Evolutionary conservation across 768 basidiomycete genomes (phyloP).

Genomic region (Hypholoma sublateritium): DNA sequence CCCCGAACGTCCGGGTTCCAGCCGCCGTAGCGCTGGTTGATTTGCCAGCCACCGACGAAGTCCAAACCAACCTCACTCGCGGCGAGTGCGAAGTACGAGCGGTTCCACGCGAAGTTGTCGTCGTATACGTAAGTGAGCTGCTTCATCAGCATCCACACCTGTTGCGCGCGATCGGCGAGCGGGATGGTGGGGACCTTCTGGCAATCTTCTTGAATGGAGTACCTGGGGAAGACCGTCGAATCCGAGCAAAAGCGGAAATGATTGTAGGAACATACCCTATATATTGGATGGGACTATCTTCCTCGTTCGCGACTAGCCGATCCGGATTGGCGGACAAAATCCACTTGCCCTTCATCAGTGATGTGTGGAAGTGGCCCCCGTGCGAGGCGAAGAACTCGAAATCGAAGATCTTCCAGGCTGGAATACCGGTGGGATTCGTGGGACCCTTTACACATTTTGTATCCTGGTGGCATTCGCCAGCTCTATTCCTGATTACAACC

Average conservation of each 20-base stretch:
- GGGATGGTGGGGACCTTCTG: conserved; percentile 20
- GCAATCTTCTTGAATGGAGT: conserved; percentile 32
- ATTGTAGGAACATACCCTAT: conserved; percentile 17
- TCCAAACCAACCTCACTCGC: conserved; percentile 17
- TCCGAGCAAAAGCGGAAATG: not conserved
- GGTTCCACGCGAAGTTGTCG: conserved; percentile 25
- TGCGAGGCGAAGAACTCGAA: conserved; percentile 26
- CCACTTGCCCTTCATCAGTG: conserved; percentile 28
- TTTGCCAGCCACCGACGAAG: conserved; percentile 23
- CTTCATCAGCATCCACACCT: conserved; percentile 31
- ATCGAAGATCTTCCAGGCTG: conserved; percentile 36
- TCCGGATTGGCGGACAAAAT: conserved; percentile 31
- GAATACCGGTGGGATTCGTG: conserved; percentile 31
- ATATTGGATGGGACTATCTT: conserved; percentile 21
- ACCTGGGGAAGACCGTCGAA: conserved; percentile 16
- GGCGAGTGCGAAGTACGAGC: conserved; percentile 20
- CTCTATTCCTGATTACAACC: conserved; percentile 26
- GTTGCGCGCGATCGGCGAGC: conserved; percentile 22
- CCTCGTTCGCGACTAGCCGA: conserved; percentile 9
- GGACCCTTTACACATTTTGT: conserved; percentile 25
- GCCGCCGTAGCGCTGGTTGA: conserved; percentile 21
- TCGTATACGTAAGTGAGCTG: conserved; percentile 26
- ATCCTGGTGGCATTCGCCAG: conserved; percentile 25
- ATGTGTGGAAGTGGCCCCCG: conserved; percentile 15
- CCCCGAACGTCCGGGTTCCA: conserved; percentile 22